phyloP scores from a whole-genome alignment of 2,329 filamentous ascomycete genomes.

The Colletotrichum australisinense region DNA sequence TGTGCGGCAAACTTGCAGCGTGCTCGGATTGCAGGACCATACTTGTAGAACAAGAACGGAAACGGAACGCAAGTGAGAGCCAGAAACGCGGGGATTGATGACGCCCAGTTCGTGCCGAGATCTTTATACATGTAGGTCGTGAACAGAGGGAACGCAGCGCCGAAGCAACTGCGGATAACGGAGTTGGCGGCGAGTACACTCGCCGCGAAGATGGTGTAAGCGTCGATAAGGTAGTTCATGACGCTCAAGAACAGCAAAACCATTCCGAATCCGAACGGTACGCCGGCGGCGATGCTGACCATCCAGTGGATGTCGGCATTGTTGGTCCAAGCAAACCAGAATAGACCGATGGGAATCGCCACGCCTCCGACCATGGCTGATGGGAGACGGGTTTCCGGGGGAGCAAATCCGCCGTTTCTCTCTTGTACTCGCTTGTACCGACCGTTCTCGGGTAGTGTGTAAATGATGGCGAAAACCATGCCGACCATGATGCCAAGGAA shows the following conservation, averaged over 20 bases:
- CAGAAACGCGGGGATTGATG: slow-evolving; percentile 78
- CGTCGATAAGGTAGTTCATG: slow-evolving; percentile 67
- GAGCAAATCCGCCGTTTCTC: slow-evolving; percentile 58
- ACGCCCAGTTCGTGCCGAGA: slow-evolving; percentile 81
- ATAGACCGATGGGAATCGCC: slow-evolving; percentile 63
- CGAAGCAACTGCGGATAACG: slow-evolving; percentile 78
- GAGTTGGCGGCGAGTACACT: slow-evolving; percentile 79
- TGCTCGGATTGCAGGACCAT: slow-evolving; percentile 64
- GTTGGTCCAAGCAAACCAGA: slow-evolving; percentile 70
- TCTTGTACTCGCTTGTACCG: slow-evolving; percentile 52
- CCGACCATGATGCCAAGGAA: slow-evolving; percentile 78
- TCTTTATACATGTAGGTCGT: slow-evolving; percentile 67
- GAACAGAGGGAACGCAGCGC: slow-evolving; percentile 79
- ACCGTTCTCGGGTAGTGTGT: slow-evolving; percentile 57
- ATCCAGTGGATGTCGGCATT: slow-evolving; percentile 60
- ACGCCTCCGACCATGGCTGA: slow-evolving; percentile 65
- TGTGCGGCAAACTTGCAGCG: slow-evolving; percentile 67
- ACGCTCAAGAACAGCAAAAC: slow-evolving; percentile 66
- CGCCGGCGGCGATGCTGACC: slow-evolving; percentile 51
- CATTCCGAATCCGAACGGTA: slow-evolving; percentile 48
- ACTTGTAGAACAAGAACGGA: slow-evolving; percentile 81
- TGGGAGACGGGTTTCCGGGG: slow-evolving; percentile 67
- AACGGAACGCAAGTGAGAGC: slow-evolving; percentile 78
- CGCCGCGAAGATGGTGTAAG: slow-evolving; percentile 78
- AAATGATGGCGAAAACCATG: slow-evolving; percentile 67